Percentiles rank a stretch among this genome's conserved stretches.
These are phyloP conservation scores for Elsinoe fawcettii DNA, from an alignment of 2,329 filamentous ascomycete genomes.

Conservation along the genomic window DNA sequence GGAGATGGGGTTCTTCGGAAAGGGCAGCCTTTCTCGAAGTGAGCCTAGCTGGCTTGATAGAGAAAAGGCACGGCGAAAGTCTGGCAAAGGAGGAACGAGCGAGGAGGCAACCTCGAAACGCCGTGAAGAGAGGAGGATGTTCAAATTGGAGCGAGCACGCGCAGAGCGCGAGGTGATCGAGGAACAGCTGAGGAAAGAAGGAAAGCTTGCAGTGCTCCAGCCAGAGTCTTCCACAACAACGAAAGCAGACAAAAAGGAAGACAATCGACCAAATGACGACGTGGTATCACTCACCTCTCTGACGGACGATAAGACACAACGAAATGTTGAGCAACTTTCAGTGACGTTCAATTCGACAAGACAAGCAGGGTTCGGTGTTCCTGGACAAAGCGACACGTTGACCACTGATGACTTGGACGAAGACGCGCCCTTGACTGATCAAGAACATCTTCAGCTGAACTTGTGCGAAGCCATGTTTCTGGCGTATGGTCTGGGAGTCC, in stretches of 20 bases:
- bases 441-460: constrained; percentile 88
- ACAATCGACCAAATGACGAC: neutral
- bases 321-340: neutral
- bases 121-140: constrained; percentile 69
- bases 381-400: neutral
- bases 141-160: constrained; percentile 88
- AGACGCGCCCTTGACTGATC: constrained; percentile 31
- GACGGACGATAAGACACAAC: neutral
- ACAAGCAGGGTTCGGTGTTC: too few species aligned
- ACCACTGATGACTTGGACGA: constrained; percentile 20
- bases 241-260: neutral
- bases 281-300: neutral
- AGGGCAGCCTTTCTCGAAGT: constrained; percentile 84
- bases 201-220: constrained; percentile 18
- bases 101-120: constrained; percentile 72
- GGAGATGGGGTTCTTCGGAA: constrained; percentile 97
- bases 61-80: constrained; percentile 62
- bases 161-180: constrained; percentile 79
- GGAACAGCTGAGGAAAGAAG: constrained; percentile 55
- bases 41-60: constrained; percentile 88
- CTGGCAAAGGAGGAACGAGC: constrained; percentile 48
- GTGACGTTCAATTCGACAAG: neutral
- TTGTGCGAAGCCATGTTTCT: constrained; percentile 91
- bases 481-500: constrained; percentile 66
- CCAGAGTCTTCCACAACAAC: neutral